These are phyloP conservation scores for Diaporthe helianthi DNA, from an alignment of 2,329 filamentous ascomycete genomes.

Conservation along the genomic window DNA sequence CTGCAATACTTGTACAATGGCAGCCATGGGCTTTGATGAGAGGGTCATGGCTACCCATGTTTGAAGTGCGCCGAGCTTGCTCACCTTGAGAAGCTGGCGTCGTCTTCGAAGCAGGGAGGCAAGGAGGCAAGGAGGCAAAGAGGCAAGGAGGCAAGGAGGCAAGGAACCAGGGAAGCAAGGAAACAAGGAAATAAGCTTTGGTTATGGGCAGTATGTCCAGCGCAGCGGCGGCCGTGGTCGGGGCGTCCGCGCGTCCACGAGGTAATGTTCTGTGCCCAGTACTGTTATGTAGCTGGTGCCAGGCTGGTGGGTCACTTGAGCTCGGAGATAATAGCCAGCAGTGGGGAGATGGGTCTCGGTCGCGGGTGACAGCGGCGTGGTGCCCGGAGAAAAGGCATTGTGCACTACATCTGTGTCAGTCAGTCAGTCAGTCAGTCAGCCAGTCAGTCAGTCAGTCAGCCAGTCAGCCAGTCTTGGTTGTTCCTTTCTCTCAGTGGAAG, in stretches of 20 bases:
- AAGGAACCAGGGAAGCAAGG: neutral
- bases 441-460: too few relatives aligned
- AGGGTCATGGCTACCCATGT: conserved; percentile 15
- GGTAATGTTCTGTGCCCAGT: neutral
- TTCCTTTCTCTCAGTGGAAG: neutral
- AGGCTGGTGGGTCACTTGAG: neutral
- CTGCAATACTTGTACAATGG: neutral
- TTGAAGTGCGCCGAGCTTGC: neutral
- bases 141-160: conserved; percentile 5
- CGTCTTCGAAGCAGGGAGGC: too few relatives aligned
- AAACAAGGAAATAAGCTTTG: conserved; percentile 17
- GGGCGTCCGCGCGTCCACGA: neutral
- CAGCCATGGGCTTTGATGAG: conserved; percentile 23
- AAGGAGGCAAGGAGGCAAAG: too few relatives aligned
- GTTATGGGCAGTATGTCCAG: neutral
- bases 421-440: too few relatives aligned
- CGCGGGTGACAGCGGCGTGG: conserved; percentile 11
- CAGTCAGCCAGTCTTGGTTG: too few relatives aligned
- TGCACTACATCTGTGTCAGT: neutral
- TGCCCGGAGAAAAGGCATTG: neutral
- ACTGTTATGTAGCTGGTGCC: neutral
- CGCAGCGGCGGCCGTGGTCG: neutral
- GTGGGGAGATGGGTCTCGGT: conserved; percentile 13
- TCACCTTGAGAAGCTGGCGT: neutral
- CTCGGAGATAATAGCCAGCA: conserved; percentile 15